Conservation (phyloP, 2,329 filamentous ascomycete genomes). For the Microdochium bolleyi region DNA sequence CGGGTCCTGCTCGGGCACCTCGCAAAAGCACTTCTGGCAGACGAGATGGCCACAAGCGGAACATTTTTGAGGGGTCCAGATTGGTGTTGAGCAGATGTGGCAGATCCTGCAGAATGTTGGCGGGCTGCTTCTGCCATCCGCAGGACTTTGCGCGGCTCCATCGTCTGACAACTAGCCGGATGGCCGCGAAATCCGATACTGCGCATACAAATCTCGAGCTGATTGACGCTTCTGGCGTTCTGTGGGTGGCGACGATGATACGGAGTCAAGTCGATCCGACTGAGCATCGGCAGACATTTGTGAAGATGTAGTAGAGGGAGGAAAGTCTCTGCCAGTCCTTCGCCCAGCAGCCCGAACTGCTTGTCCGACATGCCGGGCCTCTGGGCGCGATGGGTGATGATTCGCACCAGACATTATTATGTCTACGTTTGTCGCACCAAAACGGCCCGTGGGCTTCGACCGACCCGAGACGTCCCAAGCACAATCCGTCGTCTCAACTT, state of each 20-base stretch:
- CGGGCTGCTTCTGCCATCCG: conserved; percentile 22
- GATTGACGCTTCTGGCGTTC: conserved; percentile 28
- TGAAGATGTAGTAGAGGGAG: not conserved
- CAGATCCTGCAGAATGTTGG: conserved; percentile 29
- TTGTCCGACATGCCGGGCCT: not conserved
- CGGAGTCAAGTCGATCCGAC: not conserved
- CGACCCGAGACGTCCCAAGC: not conserved
- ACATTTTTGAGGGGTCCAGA: conserved; percentile 30
- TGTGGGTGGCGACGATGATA: conserved; percentile 7
- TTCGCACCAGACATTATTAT: not conserved
- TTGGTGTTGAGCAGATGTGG: conserved; percentile 38
- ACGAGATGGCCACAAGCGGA: conserved; percentile 41
- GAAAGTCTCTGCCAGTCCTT: not conserved
- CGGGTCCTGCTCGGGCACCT: conserved; percentile 16
- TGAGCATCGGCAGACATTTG: not conserved
- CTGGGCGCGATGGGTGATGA: not conserved
- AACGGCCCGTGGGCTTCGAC: not conserved
- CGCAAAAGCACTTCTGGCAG: conserved; percentile 36
- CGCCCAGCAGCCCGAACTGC: not conserved
- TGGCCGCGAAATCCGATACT: conserved; percentile 36
- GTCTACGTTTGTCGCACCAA: not conserved
- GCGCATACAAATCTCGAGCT: conserved; percentile 37
- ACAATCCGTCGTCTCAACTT: conserved; percentile 1
- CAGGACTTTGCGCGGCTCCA: conserved; percentile 17
- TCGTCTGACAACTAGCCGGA: conserved; percentile 36